Evolutionary conservation across 139 green algal species (phyloP), one percentile per base, ranked within the genome.

Genomic region (Diplosphaera chodatii): DNA sequence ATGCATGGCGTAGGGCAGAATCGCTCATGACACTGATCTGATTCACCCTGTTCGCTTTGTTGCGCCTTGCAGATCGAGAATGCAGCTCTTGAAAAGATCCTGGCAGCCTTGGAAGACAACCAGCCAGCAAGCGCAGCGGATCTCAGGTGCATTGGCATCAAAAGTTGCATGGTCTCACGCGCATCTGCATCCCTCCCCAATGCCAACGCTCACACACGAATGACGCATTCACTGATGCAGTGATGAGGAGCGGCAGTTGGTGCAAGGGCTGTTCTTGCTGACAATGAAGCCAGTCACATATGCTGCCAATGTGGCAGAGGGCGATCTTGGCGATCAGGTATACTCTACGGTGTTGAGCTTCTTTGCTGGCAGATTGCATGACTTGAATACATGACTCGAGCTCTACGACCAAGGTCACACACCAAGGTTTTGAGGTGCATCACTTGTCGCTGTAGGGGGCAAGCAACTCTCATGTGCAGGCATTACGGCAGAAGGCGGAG

Each of bases 281-380:
- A 97, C 91, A 0, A 76, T 88, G 59, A 96, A 96, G 78, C 91
- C 91, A 15, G 81, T 96, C 70, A 85, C 93, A 21, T 97, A 96
- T 64, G 91, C 90, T 0, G 94, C 92, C 23, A 99, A 98, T 73
- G 94, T 98, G 27, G 69, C 80, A 0, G 95, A 99, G 81, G 83
- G 87, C 10, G 92, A 98, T 67, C 85, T 99, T 0, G 89, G 87
- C 1, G 73, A 89, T 69, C 64, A 84, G 37, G 37, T 48, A 10
- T n/a, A n/a, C n/a, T n/a, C n/a, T n/a, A n/a, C n/a, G n/a, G n/a
- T n/a, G n/a, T n/a, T n/a, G n/a, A n/a, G n/a, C n/a, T n/a, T n/a
- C n/a, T n/a, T n/a, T n/a, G n/a, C n/a, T n/a, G n/a, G n/a, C n/a
- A n/a, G n/a, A n/a, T n/a, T n/a, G n/a, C n/a, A n/a, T n/a, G n/a